These are phyloP conservation scores for Gamarada debralockiae DNA, from an alignment of 495 filamentous ascomycete species.

Conservation along the genomic window DNA sequence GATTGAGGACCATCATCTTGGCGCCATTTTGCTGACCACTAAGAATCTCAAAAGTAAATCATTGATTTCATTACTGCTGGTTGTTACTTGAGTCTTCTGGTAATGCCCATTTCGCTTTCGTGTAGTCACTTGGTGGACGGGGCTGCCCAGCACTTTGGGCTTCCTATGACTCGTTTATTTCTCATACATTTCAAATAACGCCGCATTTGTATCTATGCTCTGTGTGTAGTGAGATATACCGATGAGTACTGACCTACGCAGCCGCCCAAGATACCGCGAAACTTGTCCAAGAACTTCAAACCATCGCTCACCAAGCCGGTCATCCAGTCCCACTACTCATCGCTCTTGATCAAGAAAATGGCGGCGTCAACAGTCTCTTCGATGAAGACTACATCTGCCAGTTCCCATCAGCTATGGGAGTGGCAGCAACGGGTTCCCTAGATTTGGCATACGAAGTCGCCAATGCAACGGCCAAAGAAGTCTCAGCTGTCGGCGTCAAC, in stretches of 20 bases:
- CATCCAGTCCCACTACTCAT: conserved; percentile 82
- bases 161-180: not conserved
- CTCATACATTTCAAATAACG: not conserved
- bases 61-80: no score
- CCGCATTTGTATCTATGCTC: not conserved
- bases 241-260: conserved; percentile 28
- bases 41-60: conserved; percentile 85
- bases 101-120: conserved; percentile 6
- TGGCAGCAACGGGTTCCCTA: conserved; percentile 77
- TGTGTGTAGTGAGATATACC: not conserved
- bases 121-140: conserved; percentile 1
- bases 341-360: conserved; percentile 90
- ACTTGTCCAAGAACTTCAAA: conserved; percentile 81
- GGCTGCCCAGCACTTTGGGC: not conserved
- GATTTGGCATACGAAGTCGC: conserved; percentile 77
- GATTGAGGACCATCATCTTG: conserved; percentile 81
- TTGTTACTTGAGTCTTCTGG: no score
- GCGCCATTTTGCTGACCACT: conserved; percentile 77
- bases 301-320: conserved; percentile 79
- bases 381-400: conserved; percentile 89
- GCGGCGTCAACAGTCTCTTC: conserved; percentile 88
- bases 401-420: conserved; percentile 87
- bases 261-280: conserved; percentile 80
- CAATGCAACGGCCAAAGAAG: conserved; percentile 81
- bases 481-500: conserved; percentile 83